Evolutionary conservation across 257 asterid species (phyloP).

Genomic region (Cordia subcordata): DNA sequence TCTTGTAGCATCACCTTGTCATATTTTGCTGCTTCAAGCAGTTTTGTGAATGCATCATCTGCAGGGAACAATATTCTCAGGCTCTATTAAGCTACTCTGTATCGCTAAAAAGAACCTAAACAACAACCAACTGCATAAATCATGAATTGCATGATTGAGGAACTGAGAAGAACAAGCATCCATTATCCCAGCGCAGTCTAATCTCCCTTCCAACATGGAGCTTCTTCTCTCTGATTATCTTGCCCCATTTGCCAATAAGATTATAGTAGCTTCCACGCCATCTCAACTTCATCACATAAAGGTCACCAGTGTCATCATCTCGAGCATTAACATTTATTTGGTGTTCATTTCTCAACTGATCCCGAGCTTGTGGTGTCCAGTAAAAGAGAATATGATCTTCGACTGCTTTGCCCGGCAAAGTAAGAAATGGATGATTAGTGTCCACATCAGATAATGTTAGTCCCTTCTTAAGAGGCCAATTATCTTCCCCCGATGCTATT

Average conservation of each 20-base stretch:
- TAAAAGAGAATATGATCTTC: constrained; percentile 68
- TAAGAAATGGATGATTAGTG: constrained; percentile 81
- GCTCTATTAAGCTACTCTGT: constrained; percentile 23
- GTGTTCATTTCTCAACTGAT: constrained; percentile 59
- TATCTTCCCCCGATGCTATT: constrained; percentile 45
- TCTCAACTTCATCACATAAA: constrained; percentile 65
- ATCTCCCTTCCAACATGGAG: constrained; percentile 68
- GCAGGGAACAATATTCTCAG: constrained; percentile 16
- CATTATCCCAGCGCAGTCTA: constrained; percentile 60
- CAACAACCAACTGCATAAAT: constrained; percentile 10
- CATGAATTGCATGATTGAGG: constrained; percentile 28
- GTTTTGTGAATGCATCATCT: constrained; percentile 13
- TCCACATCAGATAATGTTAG: constrained; percentile 82
- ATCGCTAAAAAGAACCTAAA: constrained; percentile 9
- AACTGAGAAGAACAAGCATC: constrained; percentile 66
- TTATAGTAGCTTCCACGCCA: constrained; percentile 80
- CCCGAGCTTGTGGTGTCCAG: constrained; percentile 65
- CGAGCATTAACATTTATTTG: constrained; percentile 70
- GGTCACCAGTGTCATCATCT: constrained; percentile 66
- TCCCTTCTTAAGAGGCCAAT: constrained; percentile 76
- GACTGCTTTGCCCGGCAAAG: constrained; percentile 80
- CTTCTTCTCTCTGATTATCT: constrained; percentile 64
- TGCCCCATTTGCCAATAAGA: constrained; percentile 86
- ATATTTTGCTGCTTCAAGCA: constrained; percentile 18
- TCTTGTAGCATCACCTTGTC: constrained; percentile 18